phyloP scores from a whole-genome alignment of 2,329 filamentous ascomycete species.

The Monosporascus sp. region DNA sequence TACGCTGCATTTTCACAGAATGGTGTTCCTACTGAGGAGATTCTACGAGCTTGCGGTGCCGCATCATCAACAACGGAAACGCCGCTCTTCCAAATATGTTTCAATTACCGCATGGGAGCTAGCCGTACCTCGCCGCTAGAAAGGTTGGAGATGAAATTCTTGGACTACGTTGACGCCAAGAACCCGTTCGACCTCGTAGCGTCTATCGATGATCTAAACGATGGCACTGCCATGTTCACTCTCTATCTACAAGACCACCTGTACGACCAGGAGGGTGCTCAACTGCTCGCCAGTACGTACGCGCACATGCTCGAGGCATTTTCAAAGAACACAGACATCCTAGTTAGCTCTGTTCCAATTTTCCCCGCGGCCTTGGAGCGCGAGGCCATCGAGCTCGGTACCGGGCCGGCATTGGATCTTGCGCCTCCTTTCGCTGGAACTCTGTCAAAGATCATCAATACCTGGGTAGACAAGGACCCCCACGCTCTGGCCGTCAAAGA shows the following conservation, averaged over 20 bases:
- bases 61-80: constrained; percentile 6
- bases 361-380: neutral
- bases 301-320: neutral
- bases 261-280: constrained; percentile 2
- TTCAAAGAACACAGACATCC: neutral
- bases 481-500: neutral
- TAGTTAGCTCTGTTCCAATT: neutral
- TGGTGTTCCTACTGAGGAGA: constrained; percentile 6
- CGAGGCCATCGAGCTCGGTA: neutral
- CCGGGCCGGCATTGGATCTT: neutral
- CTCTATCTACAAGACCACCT: constrained; percentile 5
- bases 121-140: neutral
- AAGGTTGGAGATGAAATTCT: neutral
- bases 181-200: constrained; percentile 26
- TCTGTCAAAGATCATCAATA: neutral
- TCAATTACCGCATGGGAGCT: constrained; percentile 12
- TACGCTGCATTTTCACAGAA: constrained; percentile 12
- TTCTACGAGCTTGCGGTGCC: constrained; percentile 6
- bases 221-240: constrained; percentile 3
- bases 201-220: constrained; percentile 7
- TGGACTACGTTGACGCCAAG: constrained; percentile 9
- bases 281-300: neutral
- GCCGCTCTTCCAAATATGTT: constrained; percentile 17
- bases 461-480: neutral
- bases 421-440: neutral